A percentile compares a stretch with the other conserved stretches of the same genome.
phyloP scores from a whole-genome alignment of 805 yeast genomes.

The Metschnikowia gruessii region DNA sequence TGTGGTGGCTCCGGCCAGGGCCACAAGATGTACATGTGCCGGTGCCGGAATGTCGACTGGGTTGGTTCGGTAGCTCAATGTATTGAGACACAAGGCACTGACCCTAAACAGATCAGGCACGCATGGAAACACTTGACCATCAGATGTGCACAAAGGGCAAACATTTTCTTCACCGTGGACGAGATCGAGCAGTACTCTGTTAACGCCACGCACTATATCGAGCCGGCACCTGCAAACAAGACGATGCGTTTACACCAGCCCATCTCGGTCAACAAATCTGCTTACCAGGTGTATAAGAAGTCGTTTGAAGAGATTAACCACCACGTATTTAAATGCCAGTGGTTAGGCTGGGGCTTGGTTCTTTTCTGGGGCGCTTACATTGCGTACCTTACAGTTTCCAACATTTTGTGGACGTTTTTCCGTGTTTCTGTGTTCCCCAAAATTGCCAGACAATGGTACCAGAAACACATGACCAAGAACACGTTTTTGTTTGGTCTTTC shows the following conservation, averaged over 20 bases:
- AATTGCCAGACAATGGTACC: conserved; percentile 8
- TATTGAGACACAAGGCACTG: conserved; percentile 16
- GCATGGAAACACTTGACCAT: conserved; percentile 18
- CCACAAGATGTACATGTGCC: conserved; percentile 18
- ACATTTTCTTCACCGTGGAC: conserved; percentile 11
- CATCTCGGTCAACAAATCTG: conserved; percentile 14
- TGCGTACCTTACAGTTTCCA: conserved; percentile 13
- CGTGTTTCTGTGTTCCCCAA: conserved; percentile 13
- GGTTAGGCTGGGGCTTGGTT: conserved; percentile 23
- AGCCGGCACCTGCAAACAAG: conserved; percentile 12
- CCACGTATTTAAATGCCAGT: conserved; percentile 21
- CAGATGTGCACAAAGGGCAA: conserved; percentile 17
- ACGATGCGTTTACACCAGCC: conserved; percentile 12
- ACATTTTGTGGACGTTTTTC: conserved; percentile 13
- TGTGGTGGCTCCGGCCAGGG: conserved; percentile 23
- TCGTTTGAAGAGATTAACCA: conserved; percentile 20
- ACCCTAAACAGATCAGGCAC: conserved; percentile 7
- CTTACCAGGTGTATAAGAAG: conserved; percentile 11
- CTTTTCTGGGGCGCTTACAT: conserved; percentile 17
- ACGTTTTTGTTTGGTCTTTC: conserved; percentile 9
- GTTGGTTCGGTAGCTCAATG: conserved; percentile 20
- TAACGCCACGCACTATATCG: conserved; percentile 17
- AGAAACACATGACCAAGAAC: conserved; percentile 12
- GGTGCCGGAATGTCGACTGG: conserved; percentile 21
- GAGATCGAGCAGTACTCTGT: conserved; percentile 11